Percentiles rank a stretch among this genome's conserved stretches.
Conservation (phyloP, 163 green algal genomes). For the Picocystis sp. region DNA sequence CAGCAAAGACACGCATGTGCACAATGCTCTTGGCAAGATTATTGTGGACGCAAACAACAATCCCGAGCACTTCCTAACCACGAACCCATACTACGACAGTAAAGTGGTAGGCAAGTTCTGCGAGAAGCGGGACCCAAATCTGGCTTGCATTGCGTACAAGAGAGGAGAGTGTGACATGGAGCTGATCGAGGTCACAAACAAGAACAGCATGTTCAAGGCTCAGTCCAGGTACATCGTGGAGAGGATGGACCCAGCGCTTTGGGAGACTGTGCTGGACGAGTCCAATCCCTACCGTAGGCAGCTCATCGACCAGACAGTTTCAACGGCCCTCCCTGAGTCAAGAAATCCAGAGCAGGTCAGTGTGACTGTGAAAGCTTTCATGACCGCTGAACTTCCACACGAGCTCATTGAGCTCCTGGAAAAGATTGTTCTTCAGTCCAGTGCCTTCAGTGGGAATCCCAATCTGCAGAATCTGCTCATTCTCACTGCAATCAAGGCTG, state of each 20-base stretch:
- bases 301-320: conserved; percentile 95
- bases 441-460: conserved; percentile 90
- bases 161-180: conserved; percentile 87
- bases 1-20: conserved; percentile 50
- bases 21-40: conserved; percentile 97
- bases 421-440: conserved; percentile 99
- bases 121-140: conserved; percentile 91
- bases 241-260: conserved; percentile 74
- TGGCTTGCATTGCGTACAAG: conserved; percentile 95
- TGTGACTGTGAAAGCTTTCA: conserved; percentile 96
- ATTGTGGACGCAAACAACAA: conserved; percentile 99
- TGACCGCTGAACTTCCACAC: conserved; percentile 78
- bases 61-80: conserved; percentile 98
- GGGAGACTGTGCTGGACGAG: conserved; percentile 76
- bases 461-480: conserved; percentile 98
- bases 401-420: conserved; percentile 99
- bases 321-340: conserved; percentile 88
- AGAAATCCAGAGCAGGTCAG: conserved; percentile 96
- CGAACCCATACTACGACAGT: conserved; percentile 97
- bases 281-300: conserved; percentile 65
- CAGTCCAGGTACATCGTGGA: conserved; percentile 91
- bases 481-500: conserved; percentile 91
- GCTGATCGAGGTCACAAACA: conserved; percentile 90
- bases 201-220: conserved; percentile 92
- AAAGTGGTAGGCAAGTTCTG: conserved; percentile 91